Conservation (phyloP, 202 grass and related monocot genomes). For the Elaeis oleifera region DNA sequence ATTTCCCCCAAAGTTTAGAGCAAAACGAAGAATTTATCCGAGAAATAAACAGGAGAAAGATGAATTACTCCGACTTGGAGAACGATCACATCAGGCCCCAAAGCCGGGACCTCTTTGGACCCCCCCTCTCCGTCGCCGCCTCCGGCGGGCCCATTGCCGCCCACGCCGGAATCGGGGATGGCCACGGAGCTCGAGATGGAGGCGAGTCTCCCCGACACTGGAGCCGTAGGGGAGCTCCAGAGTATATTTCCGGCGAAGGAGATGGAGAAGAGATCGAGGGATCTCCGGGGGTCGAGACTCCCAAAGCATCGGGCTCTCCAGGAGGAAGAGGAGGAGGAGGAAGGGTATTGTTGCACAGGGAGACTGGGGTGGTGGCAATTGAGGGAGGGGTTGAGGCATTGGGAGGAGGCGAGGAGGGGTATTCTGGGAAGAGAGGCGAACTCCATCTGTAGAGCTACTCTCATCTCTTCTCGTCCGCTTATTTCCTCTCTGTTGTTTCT, state of each 20-base stretch:
- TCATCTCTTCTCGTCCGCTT: not conserved
- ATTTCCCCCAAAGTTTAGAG: not conserved
- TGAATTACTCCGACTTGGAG: conserved; percentile 62
- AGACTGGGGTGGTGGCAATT: not conserved
- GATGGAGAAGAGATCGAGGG: not conserved
- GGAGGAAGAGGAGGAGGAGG: not conserved
- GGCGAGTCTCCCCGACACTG: not conserved
- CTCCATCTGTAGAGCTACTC: not conserved
- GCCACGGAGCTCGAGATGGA: conserved; percentile 16
- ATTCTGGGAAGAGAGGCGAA: conserved; percentile 7
- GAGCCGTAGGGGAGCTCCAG: not conserved
- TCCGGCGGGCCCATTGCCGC: conserved; percentile 10
- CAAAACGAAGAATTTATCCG: conserved; percentile 1
- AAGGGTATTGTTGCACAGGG: not conserved
- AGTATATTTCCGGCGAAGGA: not conserved
- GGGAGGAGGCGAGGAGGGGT: not conserved
- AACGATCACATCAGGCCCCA: conserved; percentile 46
- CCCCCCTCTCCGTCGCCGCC: conserved; percentile 20
- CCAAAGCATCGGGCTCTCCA: not conserved
- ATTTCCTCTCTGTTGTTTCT: not conserved
- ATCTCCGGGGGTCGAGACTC: not conserved
- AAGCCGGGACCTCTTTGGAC: conserved; percentile 20
- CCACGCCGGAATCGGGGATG: conserved; percentile 18
- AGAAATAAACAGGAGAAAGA: not conserved
- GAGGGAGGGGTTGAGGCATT: not conserved